Percentiles rank a stretch among this genome's conserved stretches.
Evolutionary conservation across 768 basidiomycete species (phyloP).

Genomic region (Tubosaeta brunneosetosa): DNA sequence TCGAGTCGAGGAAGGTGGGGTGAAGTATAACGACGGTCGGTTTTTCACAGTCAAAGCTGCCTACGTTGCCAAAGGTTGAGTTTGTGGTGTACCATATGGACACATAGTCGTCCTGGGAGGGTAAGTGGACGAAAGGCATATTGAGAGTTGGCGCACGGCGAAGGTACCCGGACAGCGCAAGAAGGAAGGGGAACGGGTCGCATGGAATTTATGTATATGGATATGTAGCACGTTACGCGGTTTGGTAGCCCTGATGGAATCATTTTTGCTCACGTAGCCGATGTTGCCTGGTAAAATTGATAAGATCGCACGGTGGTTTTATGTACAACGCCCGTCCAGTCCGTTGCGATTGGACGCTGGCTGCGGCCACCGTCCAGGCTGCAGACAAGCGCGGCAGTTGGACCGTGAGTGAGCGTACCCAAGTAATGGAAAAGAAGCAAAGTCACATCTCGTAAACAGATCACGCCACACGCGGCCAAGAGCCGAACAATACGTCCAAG

Average conservation of each 20-base stretch:
- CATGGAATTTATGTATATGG: slow-evolving; percentile 17
- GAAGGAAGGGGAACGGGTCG: slow-evolving; percentile 2
- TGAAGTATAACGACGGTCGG: slow-evolving; percentile 67
- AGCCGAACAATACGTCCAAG: neutral
- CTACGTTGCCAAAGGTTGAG: slow-evolving; percentile 51
- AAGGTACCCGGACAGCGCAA: slow-evolving; percentile 2
- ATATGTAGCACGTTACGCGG: slow-evolving; percentile 6
- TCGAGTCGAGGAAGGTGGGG: slow-evolving; percentile 62
- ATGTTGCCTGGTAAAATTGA: slow-evolving; percentile 20
- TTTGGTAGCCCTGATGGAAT: slow-evolving; percentile 15
- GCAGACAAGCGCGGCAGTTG: slow-evolving; percentile 6
- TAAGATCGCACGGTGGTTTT: neutral
- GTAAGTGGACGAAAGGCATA: slow-evolving; percentile 70
- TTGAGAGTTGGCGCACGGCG: slow-evolving; percentile 33
- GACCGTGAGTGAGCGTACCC: slow-evolving; percentile 6
- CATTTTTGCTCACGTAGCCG: slow-evolving; percentile 20
- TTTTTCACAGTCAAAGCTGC: slow-evolving; percentile 60
- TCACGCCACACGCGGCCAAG: slow-evolving; percentile 12
- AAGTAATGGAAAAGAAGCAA: slow-evolving; percentile 15
- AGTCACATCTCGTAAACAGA: slow-evolving; percentile 8
- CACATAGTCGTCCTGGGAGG: slow-evolving; percentile 59
- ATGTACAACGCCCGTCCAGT: neutral
- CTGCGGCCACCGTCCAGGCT: too few species aligned
- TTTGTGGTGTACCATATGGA: slow-evolving; percentile 73
- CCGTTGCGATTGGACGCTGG: neutral